These are phyloP conservation scores for Entomortierella chlamydospora DNA, from an alignment of 192 early-diverging fungal species.

Conservation along the genomic window DNA sequence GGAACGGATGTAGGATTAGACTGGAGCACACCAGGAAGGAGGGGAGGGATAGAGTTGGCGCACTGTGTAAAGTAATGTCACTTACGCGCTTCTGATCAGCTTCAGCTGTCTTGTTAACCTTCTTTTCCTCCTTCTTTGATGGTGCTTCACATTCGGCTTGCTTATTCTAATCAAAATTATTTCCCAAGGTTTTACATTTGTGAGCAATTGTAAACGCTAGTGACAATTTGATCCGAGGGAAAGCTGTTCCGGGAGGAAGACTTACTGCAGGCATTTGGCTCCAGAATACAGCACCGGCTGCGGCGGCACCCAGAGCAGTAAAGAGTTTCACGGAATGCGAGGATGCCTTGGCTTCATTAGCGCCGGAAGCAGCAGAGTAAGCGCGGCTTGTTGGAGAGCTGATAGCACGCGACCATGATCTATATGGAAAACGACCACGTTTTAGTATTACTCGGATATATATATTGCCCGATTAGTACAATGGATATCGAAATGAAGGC, in stretches of 20 bases:
- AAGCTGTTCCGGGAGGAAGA: background rate
- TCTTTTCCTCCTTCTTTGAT: slow-evolving; percentile 32
- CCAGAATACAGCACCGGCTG: slow-evolving; percentile 40
- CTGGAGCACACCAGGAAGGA: background rate
- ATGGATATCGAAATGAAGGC: background rate
- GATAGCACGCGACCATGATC: slow-evolving; percentile 39
- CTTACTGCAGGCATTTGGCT: slow-evolving; percentile 34
- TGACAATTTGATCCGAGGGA: no score
- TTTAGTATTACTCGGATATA: no score
- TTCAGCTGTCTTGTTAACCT: slow-evolving; percentile 31
- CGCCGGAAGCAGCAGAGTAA: slow-evolving; percentile 11
- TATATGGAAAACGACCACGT: slow-evolving; percentile 2
- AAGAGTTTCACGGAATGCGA: slow-evolving; percentile 8
- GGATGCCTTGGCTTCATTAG: slow-evolving; percentile 3
- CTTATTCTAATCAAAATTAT: slow-evolving; percentile 3
- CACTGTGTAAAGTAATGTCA: background rate
- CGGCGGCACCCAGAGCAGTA: slow-evolving; percentile 14
- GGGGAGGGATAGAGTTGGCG: no score
- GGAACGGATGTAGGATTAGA: background rate
- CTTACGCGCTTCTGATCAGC: slow-evolving; percentile 47
- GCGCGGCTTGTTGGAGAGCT: slow-evolving; percentile 1
- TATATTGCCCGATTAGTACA: no score
- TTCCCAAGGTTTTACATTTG: background rate
- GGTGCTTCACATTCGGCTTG: slow-evolving; percentile 43
- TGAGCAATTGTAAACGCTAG: background rate